Evolutionary conservation across 2,329 filamentous ascomycete genomes (phyloP).

Genomic region (Cyphellophora attinorum): DNA sequence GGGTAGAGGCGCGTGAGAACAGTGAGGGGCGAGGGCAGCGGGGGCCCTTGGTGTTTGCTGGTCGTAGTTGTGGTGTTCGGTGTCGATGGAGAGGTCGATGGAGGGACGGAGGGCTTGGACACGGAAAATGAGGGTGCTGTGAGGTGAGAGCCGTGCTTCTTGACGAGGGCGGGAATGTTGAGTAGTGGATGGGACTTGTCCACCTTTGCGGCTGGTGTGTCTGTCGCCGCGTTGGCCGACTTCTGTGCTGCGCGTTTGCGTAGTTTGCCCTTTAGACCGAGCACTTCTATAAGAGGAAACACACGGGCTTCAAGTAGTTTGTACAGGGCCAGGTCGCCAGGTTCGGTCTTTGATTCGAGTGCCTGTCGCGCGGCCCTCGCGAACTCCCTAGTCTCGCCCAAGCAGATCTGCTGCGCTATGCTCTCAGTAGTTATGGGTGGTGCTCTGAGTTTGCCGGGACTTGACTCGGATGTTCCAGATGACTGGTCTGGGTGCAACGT

Average conservation of each 20-base stretch:
- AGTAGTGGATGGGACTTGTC: background rate
- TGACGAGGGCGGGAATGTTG: too few species aligned
- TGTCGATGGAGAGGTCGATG: too few species aligned
- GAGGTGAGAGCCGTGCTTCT: too few species aligned
- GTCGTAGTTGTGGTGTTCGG: background rate
- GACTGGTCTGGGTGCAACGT: background rate
- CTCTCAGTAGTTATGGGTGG: too few species aligned
- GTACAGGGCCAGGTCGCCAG: constrained; percentile 14
- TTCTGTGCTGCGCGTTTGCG: background rate
- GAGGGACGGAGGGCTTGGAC: too few species aligned
- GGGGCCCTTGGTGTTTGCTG: background rate
- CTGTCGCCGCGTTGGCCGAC: background rate
- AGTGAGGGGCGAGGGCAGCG: constrained; percentile 8
- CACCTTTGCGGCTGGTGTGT: background rate
- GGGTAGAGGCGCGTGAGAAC: constrained; percentile 31
- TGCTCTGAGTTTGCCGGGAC: too few species aligned
- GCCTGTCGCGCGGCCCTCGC: background rate
- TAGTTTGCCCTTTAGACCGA: constrained; percentile 1
- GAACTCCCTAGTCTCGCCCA: background rate
- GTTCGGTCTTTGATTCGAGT: constrained; percentile 6
- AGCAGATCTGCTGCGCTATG: background rate
- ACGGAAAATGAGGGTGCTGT: too few species aligned
- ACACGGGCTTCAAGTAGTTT: constrained; percentile 11
- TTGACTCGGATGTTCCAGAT: background rate
- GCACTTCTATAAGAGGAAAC: constrained; percentile 10